Evolutionary conservation across 371 early-diverging fungal species (phyloP), one percentile per base, ranked within the genome.

Genomic region (Mortierella sp.): DNA sequence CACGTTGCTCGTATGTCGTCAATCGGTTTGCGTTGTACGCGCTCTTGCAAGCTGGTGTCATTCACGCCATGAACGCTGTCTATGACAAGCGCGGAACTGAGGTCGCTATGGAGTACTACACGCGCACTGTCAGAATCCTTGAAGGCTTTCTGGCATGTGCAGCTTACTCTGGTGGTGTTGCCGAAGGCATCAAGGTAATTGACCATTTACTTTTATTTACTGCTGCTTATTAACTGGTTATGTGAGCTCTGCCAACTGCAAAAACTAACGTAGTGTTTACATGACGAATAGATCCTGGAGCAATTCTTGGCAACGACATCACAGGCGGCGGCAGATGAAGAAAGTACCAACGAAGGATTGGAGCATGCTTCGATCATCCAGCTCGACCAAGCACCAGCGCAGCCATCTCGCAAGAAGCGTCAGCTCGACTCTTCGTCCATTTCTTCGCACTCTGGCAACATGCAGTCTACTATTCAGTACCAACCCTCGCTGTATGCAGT

Each of bases 31-130:
- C 87, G 9, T 78, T 86, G 19, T 86, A 82, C 75, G 86, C 86
- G 21, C 86, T 85, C 38, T 79, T 85, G 75, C 86, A 85, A 75
- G 86, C 86, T 9, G 86, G 86, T 19, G 86, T 85, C 34, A 85
- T 85, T 34, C 87, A 86, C 45, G 87, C 87, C 42, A 82, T 86
- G 87, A 86, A 86, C 42, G 87, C 83, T 3, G 87, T 82, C n/a
- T 86, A 82, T 55, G 87, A 86, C 68, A 86, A 82, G 76, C 70
- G 87, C 2, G 87, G 87, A 4, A 80, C 87, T 6, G 74, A 82
- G 58, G 83, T 82, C 0, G 87, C 87, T 1, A 86, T 82, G 83
- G 87, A 86, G 54, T 86, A 86, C 47, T 86, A 86, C 70, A 75
- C 76, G 19, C 82, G 87, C 34, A 86, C 87, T 4, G 50, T 86